phyloP scores from a whole-genome alignment of 257 asterid genomes.

The Schizonepeta tenuifolia region DNA sequence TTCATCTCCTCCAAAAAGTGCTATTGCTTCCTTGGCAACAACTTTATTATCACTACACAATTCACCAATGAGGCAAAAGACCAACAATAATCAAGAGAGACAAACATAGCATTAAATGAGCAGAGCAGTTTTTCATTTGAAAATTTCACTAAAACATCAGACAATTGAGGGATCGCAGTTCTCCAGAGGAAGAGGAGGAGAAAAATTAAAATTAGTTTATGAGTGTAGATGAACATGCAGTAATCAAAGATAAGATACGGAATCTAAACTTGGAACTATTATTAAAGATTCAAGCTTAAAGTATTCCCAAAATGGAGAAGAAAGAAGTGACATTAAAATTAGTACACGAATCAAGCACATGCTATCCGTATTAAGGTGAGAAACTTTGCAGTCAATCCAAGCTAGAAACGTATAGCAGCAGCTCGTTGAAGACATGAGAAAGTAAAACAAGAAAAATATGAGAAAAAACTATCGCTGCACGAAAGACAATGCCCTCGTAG shows the following conservation, averaged over 20 bases:
- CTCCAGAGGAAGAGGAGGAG: conserved; percentile 45
- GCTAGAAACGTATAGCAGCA: neutral
- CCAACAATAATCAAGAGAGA: conserved; percentile 41
- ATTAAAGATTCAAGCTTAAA: neutral
- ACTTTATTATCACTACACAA: no score
- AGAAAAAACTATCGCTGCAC: neutral
- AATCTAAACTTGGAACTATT: neutral
- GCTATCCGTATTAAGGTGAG: neutral
- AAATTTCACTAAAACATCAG: conserved; percentile 28
- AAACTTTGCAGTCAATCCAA: neutral
- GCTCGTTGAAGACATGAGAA: neutral
- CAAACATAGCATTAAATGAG: conserved; percentile 34
- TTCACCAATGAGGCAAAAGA: conserved; percentile 45
- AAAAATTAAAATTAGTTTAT: conserved; percentile 24
- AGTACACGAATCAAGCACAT: neutral
- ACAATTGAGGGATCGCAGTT: conserved; percentile 27
- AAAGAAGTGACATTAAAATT: neutral
- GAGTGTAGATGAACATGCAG: neutral
- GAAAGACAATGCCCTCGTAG: neutral
- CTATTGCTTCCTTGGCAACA: no score
- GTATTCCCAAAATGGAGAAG: neutral
- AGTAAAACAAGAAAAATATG: neutral
- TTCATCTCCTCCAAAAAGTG: neutral
- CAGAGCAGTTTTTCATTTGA: conserved; percentile 45
- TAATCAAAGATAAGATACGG: neutral